These are phyloP conservation scores for Diaporthe sp. DNA, from an alignment of 2,329 filamentous ascomycete genomes.

Conservation along the genomic window DNA sequence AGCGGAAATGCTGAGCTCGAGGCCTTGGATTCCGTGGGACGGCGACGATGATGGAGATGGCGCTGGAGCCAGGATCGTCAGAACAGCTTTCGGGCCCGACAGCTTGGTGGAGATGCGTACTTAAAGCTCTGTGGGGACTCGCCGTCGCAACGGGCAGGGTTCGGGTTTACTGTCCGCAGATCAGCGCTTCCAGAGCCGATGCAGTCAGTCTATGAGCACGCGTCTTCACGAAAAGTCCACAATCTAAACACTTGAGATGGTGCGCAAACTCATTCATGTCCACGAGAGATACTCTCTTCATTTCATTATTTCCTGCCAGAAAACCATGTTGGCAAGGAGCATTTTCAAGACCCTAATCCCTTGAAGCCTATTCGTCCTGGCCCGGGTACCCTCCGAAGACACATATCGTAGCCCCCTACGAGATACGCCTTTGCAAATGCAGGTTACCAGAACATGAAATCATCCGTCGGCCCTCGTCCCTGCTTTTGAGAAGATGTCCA, in stretches of 20 bases:
- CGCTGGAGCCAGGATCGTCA: not conserved
- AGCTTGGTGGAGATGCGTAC: slow-evolving; percentile 11
- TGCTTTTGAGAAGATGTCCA: slow-evolving; percentile 7
- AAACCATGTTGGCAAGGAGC: not conserved
- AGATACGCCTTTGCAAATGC: slow-evolving; percentile 28
- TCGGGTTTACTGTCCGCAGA: not conserved
- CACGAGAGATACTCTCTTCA: slow-evolving; percentile 3
- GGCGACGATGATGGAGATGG: not conserved
- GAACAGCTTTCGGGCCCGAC: slow-evolving; percentile 18
- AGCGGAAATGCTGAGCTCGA: not conserved
- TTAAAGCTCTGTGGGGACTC: slow-evolving; percentile 9
- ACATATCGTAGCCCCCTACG: slow-evolving; percentile 13
- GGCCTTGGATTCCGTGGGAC: not conserved
- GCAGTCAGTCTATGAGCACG: not conserved
- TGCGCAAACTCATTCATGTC: not conserved
- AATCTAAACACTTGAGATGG: not conserved
- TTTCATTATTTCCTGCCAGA: slow-evolving; percentile 12
- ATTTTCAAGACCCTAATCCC: slow-evolving; percentile 13
- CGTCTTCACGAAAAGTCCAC: not conserved
- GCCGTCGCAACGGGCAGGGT: slow-evolving; percentile 1
- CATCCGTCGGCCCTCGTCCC: slow-evolving; percentile 1
- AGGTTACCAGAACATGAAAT: slow-evolving; percentile 18
- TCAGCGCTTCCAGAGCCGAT: no score
- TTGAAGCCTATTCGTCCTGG: not conserved
- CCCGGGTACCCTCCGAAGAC: slow-evolving; percentile 15